Base-by-base conservation (phyloP, 2,329 filamentous ascomycete genomes). In the Epichloe sp. region DNA sequence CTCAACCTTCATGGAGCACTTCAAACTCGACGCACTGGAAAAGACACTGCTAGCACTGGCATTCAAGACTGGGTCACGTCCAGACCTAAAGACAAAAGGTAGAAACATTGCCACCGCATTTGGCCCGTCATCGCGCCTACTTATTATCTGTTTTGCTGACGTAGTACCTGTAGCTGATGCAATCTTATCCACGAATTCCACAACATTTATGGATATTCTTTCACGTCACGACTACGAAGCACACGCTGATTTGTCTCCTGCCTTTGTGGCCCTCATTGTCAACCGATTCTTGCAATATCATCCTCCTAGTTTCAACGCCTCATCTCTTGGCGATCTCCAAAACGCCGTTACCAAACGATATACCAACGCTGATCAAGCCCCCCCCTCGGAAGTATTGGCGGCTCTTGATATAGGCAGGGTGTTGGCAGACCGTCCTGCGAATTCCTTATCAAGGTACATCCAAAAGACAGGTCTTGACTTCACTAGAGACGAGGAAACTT, bases 1-100 rank as follows among this genome's bases (percentile, higher is more conserved):
- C n/a, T 86, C 87, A 2, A 87, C 86, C 2, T 97, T 98, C 65
- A 83, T 97, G 76, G 86, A 95, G 56, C 90, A 97, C 67, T 98
- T 98, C 74, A 89, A 90, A 65, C 77, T 96, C 50, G 90, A 96
- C 69, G 82, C 88, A 10, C 68, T 96, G 45, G 82, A 89, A 62
- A 95, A 95, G 74, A 87, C 88, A 41, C 79, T 94, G 55, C 76
- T 98, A 56, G 88, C 88, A 47, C 74, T 96, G 52, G 88, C 91
- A 4, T 95, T 95, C 68, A 94, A 91, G 68, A 79, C 83, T 55
- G 83, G 83, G n/a, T 79, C 79, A 41, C 88, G 87, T 60, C 71
- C 82, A 52, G 90, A 96, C 65, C 71, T 98, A 49, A 87, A 88
- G 62, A 85, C 84, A 5, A 97, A 96, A 80, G 91, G 91, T 95